Evolutionary conservation across 768 basidiomycete genomes (phyloP).

Genomic region (Amanita muscaria): DNA sequence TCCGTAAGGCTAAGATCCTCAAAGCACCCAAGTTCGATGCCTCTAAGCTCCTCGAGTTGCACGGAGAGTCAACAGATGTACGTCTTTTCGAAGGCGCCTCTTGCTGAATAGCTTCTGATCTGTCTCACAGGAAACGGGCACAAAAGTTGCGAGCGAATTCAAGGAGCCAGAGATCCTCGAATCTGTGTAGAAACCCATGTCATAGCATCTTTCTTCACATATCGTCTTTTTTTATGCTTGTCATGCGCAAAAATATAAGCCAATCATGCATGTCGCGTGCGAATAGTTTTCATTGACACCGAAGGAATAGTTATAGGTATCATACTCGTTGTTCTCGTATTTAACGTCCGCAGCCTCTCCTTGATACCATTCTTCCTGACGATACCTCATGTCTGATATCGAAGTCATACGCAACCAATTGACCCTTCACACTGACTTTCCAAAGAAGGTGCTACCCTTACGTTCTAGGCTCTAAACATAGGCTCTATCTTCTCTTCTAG

Average conservation of each 20-base stretch:
- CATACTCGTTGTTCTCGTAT: not conserved
- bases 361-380: not conserved
- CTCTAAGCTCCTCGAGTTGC: conserved; percentile 91
- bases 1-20: conserved; percentile 98
- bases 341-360: too few relatives aligned
- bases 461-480: not conserved
- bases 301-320: too few relatives aligned
- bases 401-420: conserved; percentile 58
- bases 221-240: conserved; percentile 19
- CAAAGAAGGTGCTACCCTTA: conserved; percentile 64
- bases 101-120: conserved; percentile 8
- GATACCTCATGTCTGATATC: conserved; percentile 58
- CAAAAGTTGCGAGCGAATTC: conserved; percentile 91
- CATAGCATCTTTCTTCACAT: conserved; percentile 26
- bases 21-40: conserved; percentile 97
- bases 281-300: too few relatives aligned
- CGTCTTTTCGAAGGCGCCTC: conserved; percentile 24
- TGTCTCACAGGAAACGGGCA: conserved; percentile 74
- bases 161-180: conserved; percentile 95
- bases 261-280: conserved; percentile 10
- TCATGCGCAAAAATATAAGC: conserved; percentile 19
- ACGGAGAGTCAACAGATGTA: conserved; percentile 92
- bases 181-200: conserved; percentile 62
- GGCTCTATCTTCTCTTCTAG: conserved; percentile 26
- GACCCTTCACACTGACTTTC: conserved; percentile 66